phyloP scores from a whole-genome alignment of 805 yeast species.

The Metschnikowia gelsemii region DNA sequence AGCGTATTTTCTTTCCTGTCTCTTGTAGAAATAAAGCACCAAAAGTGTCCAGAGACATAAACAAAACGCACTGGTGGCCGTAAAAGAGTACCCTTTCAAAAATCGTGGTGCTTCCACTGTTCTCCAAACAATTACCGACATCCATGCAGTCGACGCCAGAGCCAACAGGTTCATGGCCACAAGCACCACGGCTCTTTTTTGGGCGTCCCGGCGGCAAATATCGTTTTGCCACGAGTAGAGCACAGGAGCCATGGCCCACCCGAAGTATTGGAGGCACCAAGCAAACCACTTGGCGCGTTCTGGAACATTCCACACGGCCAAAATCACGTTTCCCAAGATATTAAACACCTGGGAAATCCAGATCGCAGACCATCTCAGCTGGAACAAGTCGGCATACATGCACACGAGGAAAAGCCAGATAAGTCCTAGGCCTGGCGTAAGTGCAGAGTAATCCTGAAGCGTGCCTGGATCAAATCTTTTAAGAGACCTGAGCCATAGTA shows the following conservation, averaged over 20 bases:
- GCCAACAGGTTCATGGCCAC: constrained; percentile 54
- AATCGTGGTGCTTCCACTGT: constrained; percentile 59
- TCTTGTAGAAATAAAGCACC: constrained; percentile 48
- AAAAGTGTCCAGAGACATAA: constrained; percentile 51
- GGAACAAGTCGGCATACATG: constrained; percentile 37
- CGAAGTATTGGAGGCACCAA: constrained; percentile 56
- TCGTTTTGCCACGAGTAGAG: constrained; percentile 58
- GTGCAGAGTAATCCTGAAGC: constrained; percentile 43
- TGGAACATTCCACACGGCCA: constrained; percentile 61
- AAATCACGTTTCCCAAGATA: constrained; percentile 50
- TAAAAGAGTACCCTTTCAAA: constrained; percentile 51
- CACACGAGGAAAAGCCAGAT: constrained; percentile 39
- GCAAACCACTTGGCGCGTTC: constrained; percentile 63
- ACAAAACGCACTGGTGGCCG: constrained; percentile 46
- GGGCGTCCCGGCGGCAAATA: constrained; percentile 56
- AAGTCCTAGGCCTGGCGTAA: constrained; percentile 46
- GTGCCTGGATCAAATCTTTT: constrained; percentile 28
- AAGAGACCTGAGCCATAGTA: constrained; percentile 52
- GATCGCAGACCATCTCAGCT: constrained; percentile 51
- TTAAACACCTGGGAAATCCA: constrained; percentile 55
- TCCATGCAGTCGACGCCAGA: constrained; percentile 55
- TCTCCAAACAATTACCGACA: constrained; percentile 48
- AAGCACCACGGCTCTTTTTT: constrained; percentile 55
- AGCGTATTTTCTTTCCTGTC: constrained; percentile 33
- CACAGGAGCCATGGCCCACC: constrained; percentile 64